phyloP scores from a whole-genome alignment of 2,329 filamentous ascomycete genomes.

The Graphilbum fragrans region DNA sequence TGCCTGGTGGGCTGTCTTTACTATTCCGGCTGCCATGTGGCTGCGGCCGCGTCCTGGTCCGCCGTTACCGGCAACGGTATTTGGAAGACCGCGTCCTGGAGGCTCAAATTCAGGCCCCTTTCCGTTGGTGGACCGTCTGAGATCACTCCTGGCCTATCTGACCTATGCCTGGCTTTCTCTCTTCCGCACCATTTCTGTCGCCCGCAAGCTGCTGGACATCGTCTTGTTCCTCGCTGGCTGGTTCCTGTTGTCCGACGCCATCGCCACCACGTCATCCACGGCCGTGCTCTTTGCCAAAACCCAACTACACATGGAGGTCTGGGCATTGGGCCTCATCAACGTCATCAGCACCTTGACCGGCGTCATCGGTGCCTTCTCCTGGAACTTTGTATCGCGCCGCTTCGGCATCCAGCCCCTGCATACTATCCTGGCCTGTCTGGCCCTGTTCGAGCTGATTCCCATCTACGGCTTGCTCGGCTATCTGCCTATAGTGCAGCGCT shows the following conservation, averaged over 20 bases:
- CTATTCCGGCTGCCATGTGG: constrained; percentile 78
- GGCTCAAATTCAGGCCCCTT: background rate
- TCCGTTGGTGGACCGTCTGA: constrained; percentile 1
- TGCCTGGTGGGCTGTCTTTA: constrained; percentile 87
- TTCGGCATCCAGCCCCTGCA: constrained; percentile 66
- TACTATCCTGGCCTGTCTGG: constrained; percentile 86
- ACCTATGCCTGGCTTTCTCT: constrained; percentile 77
- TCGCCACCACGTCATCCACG: constrained; percentile 88
- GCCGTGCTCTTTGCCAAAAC: constrained; percentile 96
- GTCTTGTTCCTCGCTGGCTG: constrained; percentile 74
- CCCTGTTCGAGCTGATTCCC: constrained; percentile 83
- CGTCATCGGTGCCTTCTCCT: constrained; percentile 78
- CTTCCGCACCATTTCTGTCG: constrained; percentile 65
- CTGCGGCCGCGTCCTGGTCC: constrained; percentile 81
- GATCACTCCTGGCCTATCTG: constrained; percentile 58
- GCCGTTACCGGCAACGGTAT: constrained; percentile 41
- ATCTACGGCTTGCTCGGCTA: constrained; percentile 85
- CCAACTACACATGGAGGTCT: constrained; percentile 76
- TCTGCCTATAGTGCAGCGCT: constrained; percentile 61
- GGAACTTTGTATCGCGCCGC: constrained; percentile 64
- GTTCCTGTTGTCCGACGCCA: constrained; percentile 89
- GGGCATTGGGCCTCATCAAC: constrained; percentile 82
- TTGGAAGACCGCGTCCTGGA: background rate
- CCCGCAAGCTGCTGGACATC: constrained; percentile 60
- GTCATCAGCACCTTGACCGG: constrained; percentile 80